Conservation (phyloP, 192 early-diverging fungal genomes). For the Linnemannia hyalina region DNA sequence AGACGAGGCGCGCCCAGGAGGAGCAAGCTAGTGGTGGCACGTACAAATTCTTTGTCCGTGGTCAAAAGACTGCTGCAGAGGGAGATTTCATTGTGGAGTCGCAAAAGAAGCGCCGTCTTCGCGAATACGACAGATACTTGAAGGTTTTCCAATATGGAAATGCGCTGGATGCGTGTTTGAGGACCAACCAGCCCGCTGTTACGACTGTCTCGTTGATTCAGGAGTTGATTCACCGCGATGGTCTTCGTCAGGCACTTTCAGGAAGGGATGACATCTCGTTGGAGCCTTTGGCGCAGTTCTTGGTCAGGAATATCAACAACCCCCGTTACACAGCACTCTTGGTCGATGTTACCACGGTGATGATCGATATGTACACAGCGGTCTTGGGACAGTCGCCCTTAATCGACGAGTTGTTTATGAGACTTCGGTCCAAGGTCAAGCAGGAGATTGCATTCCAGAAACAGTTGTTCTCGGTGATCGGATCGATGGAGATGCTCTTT, state of each 20-base stretch:
- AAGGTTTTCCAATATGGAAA: slow-evolving; percentile 90
- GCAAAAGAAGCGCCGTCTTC: slow-evolving; percentile 70
- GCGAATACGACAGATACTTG: slow-evolving; percentile 86
- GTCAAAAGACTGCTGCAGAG: slow-evolving; percentile 54
- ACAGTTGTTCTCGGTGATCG: slow-evolving; percentile 81
- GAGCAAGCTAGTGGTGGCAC: slow-evolving; percentile 70
- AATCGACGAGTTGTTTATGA: slow-evolving; percentile 82
- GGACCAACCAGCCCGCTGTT: slow-evolving; percentile 68
- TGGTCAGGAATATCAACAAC: slow-evolving; percentile 84
- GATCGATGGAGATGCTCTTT: slow-evolving; percentile 89
- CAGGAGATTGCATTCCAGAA: slow-evolving; percentile 86
- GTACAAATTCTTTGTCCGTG: slow-evolving; percentile 81
- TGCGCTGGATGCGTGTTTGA: slow-evolving; percentile 88
- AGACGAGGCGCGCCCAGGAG: slow-evolving; percentile 57
- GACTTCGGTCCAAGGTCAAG: slow-evolving; percentile 78
- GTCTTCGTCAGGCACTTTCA: slow-evolving; percentile 80
- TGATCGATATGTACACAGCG: slow-evolving; percentile 87
- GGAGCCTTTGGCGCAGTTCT: slow-evolving; percentile 86
- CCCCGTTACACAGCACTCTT: slow-evolving; percentile 84
- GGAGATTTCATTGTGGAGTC: slow-evolving; percentile 86
- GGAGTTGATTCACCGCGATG: slow-evolving; percentile 92
- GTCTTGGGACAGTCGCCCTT: slow-evolving; percentile 85
- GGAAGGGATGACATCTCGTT: slow-evolving; percentile 91
- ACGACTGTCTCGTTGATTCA: slow-evolving; percentile 86
- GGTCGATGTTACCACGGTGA: slow-evolving; percentile 81